A percentile compares a stretch with the other conserved stretches of the same genome.
Conservation (phyloP, 768 basidiomycete genomes). For the Leccinum boreale region DNA sequence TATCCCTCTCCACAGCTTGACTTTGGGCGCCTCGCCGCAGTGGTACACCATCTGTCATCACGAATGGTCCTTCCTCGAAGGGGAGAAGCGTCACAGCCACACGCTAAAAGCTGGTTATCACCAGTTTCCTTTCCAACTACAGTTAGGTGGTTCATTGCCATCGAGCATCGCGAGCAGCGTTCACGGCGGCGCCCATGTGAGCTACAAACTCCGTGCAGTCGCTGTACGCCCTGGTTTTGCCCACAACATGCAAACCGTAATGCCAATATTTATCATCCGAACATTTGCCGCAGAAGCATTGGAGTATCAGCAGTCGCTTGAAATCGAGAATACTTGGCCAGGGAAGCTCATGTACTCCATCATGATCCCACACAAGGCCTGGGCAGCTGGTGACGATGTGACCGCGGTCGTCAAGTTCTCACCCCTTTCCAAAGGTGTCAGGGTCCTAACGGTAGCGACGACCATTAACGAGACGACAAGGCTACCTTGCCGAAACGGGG, state of each 20-base stretch:
- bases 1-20: conserved; percentile 7
- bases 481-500: conserved; percentile 48
- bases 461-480: conserved; percentile 75
- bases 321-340: conserved; percentile 97
- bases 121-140: conserved; percentile 87
- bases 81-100: conserved; percentile 71
- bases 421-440: conserved; percentile 81
- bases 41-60: conserved; percentile 72
- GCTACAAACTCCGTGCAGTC: conserved; percentile 88
- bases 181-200: conserved; percentile 60
- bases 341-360: conserved; percentile 95
- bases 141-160: conserved; percentile 81
- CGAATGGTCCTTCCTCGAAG: conserved; percentile 92
- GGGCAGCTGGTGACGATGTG: conserved; percentile 85
- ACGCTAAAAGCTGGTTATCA: conserved; percentile 97
- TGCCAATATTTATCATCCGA: conserved; percentile 65
- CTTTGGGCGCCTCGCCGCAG: conserved; percentile 34
- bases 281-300: conserved; percentile 78
- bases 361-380: conserved; percentile 93
- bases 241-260: conserved; percentile 59
- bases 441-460: conserved; percentile 62
- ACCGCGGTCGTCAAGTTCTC: conserved; percentile 83
- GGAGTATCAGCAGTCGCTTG: conserved; percentile 94
- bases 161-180: conserved; percentile 62
- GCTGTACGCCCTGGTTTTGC: conserved; percentile 77